Conservation (phyloP, 2,329 filamentous ascomycete species). For the Aspergillus arachidicola region DNA sequence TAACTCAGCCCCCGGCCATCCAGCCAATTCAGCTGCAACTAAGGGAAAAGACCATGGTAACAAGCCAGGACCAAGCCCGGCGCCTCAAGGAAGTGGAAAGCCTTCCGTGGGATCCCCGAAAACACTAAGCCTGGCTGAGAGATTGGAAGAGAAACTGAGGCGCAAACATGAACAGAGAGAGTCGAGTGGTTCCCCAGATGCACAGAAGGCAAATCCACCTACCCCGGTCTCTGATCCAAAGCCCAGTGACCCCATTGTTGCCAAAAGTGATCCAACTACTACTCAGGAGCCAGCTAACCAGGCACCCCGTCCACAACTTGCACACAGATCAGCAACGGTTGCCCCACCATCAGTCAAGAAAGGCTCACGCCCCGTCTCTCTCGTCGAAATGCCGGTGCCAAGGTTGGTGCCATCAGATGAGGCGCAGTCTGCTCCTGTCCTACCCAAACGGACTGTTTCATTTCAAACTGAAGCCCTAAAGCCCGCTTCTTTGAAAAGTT, state of each 20-base stretch:
- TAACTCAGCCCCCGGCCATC: conserved; percentile 13
- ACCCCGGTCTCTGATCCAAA: not conserved
- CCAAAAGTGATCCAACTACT: not conserved
- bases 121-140: conserved; percentile 20
- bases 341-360: not conserved
- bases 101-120: conserved; percentile 14
- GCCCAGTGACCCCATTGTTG: not conserved
- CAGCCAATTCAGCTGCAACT: not conserved
- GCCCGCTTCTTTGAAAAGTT: conserved; percentile 8
- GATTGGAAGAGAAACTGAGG: conserved; percentile 31
- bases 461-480: conserved; percentile 19
- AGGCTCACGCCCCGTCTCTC: conserved; percentile 1
- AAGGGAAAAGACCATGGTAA: conserved; percentile 2
- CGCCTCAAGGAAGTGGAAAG: conserved; percentile 6
- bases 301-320: not conserved
- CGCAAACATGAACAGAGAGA: conserved; percentile 32
- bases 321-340: not conserved
- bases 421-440: conserved; percentile 7
- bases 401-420: conserved; percentile 16
- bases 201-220: conserved; percentile 3
- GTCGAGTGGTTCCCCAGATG: conserved; percentile 10
- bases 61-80: not conserved
- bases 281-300: not conserved
- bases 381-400: conserved; percentile 6
- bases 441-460: conserved; percentile 22